Conservation (phyloP, 2,329 filamentous ascomycete genomes). For the Exophiala oligosperma region DNA sequence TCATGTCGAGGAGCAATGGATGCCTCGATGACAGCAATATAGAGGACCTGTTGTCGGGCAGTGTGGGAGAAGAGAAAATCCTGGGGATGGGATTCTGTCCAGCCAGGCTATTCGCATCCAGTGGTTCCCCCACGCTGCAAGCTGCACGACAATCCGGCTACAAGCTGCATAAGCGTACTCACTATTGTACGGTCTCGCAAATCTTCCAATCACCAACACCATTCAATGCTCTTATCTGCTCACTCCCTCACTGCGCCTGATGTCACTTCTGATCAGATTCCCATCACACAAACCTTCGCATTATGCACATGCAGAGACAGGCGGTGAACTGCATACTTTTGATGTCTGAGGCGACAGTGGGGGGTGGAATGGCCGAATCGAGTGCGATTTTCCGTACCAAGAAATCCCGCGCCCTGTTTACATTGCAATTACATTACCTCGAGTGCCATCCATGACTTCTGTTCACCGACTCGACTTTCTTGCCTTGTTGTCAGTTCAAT, state of each 20-base stretch:
- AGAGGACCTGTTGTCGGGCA: too few relatives aligned
- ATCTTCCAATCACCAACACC: conserved; percentile 10
- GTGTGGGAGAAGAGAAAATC: background rate
- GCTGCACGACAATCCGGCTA: conserved; percentile 1
- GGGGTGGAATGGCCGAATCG: background rate
- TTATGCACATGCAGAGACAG: conserved; percentile 11
- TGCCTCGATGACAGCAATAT: too few relatives aligned
- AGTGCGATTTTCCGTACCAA: background rate
- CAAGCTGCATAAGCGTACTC: background rate
- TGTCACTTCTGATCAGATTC: conserved; percentile 3
- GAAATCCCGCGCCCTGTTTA: background rate
- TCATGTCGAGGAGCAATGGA: too few relatives aligned
- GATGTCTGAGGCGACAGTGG: background rate
- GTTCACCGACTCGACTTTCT: conserved; percentile 4
- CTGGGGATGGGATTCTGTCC: background rate
- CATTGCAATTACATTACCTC: background rate
- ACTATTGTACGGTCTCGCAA: background rate
- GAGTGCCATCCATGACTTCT: too few relatives aligned
- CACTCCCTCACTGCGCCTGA: background rate
- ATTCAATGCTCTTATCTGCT: conserved; percentile 7
- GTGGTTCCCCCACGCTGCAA: conserved; percentile 2
- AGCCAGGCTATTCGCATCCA: background rate
- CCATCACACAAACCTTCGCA: background rate
- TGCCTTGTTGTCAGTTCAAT: background rate
- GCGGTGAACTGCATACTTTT: background rate